Evolutionary conservation across 805 yeast species (phyloP), one percentile per base, ranked within the genome.

Genomic region (Ogataea nonfermentans): DNA sequence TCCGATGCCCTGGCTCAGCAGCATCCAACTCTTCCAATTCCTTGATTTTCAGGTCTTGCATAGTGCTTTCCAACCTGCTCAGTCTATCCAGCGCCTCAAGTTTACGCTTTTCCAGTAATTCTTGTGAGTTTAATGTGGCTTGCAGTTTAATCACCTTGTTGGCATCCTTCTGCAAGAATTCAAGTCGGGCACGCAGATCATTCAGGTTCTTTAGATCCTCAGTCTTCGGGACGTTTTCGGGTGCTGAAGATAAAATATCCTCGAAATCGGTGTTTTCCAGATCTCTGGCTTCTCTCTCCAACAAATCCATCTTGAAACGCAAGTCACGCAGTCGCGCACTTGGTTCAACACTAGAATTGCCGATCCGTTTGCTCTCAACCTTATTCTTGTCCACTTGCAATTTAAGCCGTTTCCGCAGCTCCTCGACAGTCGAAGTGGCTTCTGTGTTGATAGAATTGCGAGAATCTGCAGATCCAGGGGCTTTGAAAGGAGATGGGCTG

Each of bases 231-330:
- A 48, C 32, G 12, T 37, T 49, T 1, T 49, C 49, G 7, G 47
- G 41, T 23, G 41, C 42, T 9, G 43, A 48, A 10, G 22, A 19
- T n/a, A 41, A 29, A 13, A 52, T 48, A 10, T 79, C 85, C 19
- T 76, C 81, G 53, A 87, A 89, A 49, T 88, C 93, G 14, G 85
- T 83, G 76, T 79, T 81, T 58, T 91, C 97, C 43, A 91, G 70
- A 53, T 84, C 85, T 44, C 95, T 68, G 0, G 96, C 96, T 66
- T 86, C 85, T 33, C 76, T 74, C 56, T 86, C 95, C 37, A 90
- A 71, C 47, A 78, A 81, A 43, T 85, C 95, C 95, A 88, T 88
- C 56, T 82, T 76, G 52, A 82, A 86, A 40, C 96, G 71, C 51
- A 90, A 68, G 30, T 78, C 81, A 44, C 93, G 72, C 36, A 89